A percentile compares a stretch with the other conserved stretches of the same genome.
Conservation (phyloP, 805 yeast species). For the Saccharomyces paradoxus region DNA sequence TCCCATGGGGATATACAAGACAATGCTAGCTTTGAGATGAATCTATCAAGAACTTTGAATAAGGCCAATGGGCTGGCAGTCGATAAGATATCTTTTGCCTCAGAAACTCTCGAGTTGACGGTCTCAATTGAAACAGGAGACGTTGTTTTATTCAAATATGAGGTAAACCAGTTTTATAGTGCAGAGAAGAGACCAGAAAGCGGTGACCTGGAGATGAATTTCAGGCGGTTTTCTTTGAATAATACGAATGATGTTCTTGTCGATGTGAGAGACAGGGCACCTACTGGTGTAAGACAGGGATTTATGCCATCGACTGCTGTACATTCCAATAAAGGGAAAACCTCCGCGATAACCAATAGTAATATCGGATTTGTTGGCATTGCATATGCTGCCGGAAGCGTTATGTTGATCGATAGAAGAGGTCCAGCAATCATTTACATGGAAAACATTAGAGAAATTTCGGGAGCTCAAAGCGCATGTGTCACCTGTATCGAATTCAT, state of each 20-base stretch:
- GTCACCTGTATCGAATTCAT: constrained; percentile 65
- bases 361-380: constrained; percentile 75
- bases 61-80: constrained; percentile 41
- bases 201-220: constrained; percentile 25
- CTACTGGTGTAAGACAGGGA: constrained; percentile 43
- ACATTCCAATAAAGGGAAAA: constrained; percentile 38
- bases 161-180: constrained; percentile 38
- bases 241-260: constrained; percentile 27
- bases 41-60: constrained; percentile 41
- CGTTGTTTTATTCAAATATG: constrained; percentile 64
- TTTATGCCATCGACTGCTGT: constrained; percentile 47
- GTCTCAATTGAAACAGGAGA: constrained; percentile 61
- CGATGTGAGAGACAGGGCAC: constrained; percentile 46
- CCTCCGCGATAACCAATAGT: constrained; percentile 57
- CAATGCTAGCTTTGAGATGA: constrained; percentile 47
- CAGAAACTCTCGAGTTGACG: constrained; percentile 61
- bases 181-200: constrained; percentile 21
- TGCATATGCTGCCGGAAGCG: constrained; percentile 63
- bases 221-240: constrained; percentile 26
- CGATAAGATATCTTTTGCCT: constrained; percentile 57
- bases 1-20: constrained; percentile 63
- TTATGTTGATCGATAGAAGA: constrained; percentile 67
- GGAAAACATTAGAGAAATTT: constrained; percentile 22
- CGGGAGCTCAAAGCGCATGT: constrained; percentile 20
- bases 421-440: constrained; percentile 60